Evolutionary conservation across 2,329 filamentous ascomycete genomes (phyloP).

Genomic region (Leptographium wingfieldii): DNA sequence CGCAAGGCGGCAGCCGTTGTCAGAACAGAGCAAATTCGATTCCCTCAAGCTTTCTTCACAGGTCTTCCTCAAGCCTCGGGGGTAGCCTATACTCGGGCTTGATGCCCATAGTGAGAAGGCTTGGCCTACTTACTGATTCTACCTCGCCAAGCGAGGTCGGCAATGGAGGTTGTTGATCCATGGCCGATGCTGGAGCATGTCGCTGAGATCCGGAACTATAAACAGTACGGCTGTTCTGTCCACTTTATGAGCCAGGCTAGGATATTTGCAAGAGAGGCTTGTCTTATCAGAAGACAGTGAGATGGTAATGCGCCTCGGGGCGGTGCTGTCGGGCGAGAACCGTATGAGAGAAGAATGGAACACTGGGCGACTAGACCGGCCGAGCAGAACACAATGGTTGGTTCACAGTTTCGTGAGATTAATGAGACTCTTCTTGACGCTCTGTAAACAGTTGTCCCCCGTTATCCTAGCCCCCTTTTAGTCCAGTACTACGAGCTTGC

Average conservation of each 20-base stretch:
- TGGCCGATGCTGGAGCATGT: slow-evolving; percentile 5
- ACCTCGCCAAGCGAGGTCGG: slow-evolving; percentile 23
- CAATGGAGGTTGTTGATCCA: slow-evolving; percentile 11
- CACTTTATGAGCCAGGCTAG: background rate
- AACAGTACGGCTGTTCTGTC: background rate
- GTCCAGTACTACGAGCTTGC: background rate
- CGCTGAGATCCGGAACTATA: background rate
- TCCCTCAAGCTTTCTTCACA: background rate
- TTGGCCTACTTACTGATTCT: slow-evolving; percentile 17
- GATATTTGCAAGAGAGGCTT: background rate
- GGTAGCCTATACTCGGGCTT: background rate
- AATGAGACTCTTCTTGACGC: background rate
- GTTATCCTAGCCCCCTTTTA: background rate
- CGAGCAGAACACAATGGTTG: background rate
- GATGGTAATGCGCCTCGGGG: background rate
- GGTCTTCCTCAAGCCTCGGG: background rate
- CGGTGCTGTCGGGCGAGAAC: background rate
- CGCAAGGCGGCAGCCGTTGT: background rate
- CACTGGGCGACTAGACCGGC: background rate
- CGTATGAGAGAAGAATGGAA: background rate
- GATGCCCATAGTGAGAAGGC: background rate
- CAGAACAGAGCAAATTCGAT: background rate
- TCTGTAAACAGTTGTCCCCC: background rate
- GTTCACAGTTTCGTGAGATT: background rate
- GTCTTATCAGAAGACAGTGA: background rate